phyloP scores from a whole-genome alignment of 768 basidiomycete genomes.

The Kwoniella europaea region DNA sequence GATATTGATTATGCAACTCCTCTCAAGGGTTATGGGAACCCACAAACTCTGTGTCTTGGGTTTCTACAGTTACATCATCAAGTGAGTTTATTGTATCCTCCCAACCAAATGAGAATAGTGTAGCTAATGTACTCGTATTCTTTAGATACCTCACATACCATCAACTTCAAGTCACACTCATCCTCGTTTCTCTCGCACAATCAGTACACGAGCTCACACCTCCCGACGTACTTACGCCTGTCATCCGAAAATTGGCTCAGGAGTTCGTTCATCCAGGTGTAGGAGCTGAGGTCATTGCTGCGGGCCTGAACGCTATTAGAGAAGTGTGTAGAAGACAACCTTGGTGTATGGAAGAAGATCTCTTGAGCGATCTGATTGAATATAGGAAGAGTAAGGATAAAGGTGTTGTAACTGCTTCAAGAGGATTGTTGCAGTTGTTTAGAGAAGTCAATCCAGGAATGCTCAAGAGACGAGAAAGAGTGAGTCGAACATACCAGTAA shows the following conservation, averaged over 20 bases:
- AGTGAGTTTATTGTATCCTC: constrained; percentile 43
- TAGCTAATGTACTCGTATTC: no score
- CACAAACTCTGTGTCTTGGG: constrained; percentile 92
- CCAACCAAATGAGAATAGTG: background rate
- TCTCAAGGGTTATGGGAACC: constrained; percentile 87
- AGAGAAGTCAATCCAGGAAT: constrained; percentile 94
- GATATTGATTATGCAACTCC: constrained; percentile 93
- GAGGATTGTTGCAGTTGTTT: constrained; percentile 85
- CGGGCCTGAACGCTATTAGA: constrained; percentile 92
- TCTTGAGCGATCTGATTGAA: constrained; percentile 88
- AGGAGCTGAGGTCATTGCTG: constrained; percentile 90
- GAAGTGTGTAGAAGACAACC: constrained; percentile 94
- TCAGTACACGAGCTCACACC: constrained; percentile 94
- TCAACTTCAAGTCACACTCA: constrained; percentile 88
- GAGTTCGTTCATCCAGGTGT: constrained; percentile 99
- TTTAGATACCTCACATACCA: constrained; percentile 88
- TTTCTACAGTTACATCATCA: constrained; percentile 93
- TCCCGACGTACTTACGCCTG: constrained; percentile 86
- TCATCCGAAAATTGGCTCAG: constrained; percentile 85
- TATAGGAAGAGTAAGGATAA: constrained; percentile 96
- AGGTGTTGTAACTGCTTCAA: constrained; percentile 82
- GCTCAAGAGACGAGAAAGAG: constrained; percentile 80
- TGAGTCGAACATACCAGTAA: constrained; percentile 16
- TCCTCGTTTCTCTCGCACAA: constrained; percentile 91
- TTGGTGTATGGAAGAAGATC: constrained; percentile 95